Base-by-base conservation (phyloP, 1,284 basidiomycete genomes). In the Cutaneotrichosporon cavernicola region DNA sequence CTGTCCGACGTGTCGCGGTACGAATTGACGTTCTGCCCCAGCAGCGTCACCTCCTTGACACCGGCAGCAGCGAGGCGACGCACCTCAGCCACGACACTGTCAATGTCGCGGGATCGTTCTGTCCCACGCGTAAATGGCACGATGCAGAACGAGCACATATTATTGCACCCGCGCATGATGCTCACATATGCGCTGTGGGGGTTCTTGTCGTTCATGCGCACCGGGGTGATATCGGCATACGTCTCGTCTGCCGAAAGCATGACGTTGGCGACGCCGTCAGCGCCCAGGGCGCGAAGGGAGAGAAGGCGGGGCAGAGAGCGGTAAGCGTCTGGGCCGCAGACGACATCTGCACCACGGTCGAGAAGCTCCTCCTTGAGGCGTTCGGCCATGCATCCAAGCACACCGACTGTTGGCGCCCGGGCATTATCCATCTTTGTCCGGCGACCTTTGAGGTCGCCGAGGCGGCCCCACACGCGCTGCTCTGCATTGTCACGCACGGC, bases 91-190 rank as follows among this genome's bases (percentile, higher is more conserved):
- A 59, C 58, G 34, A 59, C 58, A 14, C 46, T 50, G 58, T 59
- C 47, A 21, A 59, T 59, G 34, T 59, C 58, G 46, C 58, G 58
- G 4, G 49, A 51, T 5, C 58, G 58, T 34, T 59, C 58, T 1
- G 58, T 21, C 4, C 58, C 58, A 6, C 58, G 58, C 31, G 58
- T 59, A 22, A 59, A 59, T 8, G 58, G 58, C 21, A 59, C 58
- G 18, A 59, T 59, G 58, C 58, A 59, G 58, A 59, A 50, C 34
- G 58, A 18, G 58, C 58, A 59, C 58, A 59, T 59, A 47, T 59
- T 59, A 32, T 59, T 59, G 32, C 58, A 59, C 58, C 58, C 58
- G 22, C 58, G 58, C 58, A 59, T 59, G 34, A 59, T 47, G 58
- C 47, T 51, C 21, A 59, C 58, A 34, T 51, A 59, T 21, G 58